Evolutionary conservation across 2,329 filamentous ascomycete genomes (phyloP).

Genomic region (Rutstroemia sp.): DNA sequence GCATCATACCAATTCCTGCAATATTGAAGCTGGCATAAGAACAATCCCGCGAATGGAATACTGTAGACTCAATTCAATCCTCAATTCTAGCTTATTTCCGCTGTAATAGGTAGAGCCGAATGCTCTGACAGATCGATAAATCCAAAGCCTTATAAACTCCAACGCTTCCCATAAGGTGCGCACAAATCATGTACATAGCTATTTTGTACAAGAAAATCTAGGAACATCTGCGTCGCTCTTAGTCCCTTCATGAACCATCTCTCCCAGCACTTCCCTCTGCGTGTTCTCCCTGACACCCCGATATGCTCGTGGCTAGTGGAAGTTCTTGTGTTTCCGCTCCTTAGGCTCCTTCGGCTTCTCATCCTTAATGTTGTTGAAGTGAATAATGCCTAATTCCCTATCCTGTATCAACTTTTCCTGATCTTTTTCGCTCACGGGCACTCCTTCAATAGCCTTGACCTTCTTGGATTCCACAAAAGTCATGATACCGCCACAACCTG

Average conservation of each 20-base stretch:
- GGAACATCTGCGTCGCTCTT: not conserved
- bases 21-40: no score
- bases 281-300: not conserved
- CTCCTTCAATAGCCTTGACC: constrained; percentile 65
- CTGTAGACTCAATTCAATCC: no score
- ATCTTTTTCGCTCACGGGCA: constrained; percentile 53
- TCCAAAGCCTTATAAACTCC: not conserved
- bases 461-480: constrained; percentile 65
- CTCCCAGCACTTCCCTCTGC: not conserved
- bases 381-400: constrained; percentile 46
- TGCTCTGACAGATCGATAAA: not conserved
- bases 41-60: no score
- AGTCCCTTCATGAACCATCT: not conserved
- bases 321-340: constrained; percentile 13
- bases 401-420: constrained; percentile 43
- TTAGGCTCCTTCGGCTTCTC: constrained; percentile 41
- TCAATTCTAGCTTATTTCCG: no score
- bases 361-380: constrained; percentile 51
- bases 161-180: not conserved
- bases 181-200: not conserved
- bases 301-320: not conserved
- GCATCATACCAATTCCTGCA: no score
- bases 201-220: not conserved
- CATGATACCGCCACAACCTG: constrained; percentile 60
- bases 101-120: no score